Evolutionary conservation across 139 green algal species (phyloP).

Genomic region (Chlamydomonas sp.): DNA sequence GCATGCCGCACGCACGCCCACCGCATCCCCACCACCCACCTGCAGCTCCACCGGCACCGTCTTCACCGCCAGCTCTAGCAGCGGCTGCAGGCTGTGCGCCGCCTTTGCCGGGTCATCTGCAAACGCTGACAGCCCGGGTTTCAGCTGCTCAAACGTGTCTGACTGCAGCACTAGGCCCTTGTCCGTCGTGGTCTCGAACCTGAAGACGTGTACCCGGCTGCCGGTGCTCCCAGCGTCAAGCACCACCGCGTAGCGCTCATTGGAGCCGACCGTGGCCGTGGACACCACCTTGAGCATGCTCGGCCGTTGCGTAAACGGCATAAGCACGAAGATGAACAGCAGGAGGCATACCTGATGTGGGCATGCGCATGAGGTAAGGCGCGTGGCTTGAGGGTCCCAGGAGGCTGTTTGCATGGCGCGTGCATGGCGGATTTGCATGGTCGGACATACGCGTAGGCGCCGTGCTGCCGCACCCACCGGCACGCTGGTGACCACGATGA

Average conservation of each 20-base stretch:
- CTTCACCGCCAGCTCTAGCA: conserved; percentile 77
- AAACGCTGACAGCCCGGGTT: conserved; percentile 86
- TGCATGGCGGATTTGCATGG: too few species aligned
- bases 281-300: too few species aligned
- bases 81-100: conserved; percentile 65
- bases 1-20: not conserved
- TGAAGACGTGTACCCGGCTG: conserved; percentile 91
- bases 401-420: too few species aligned
- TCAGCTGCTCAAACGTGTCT: conserved; percentile 88
- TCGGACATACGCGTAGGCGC: too few species aligned
- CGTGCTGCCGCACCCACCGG: too few species aligned
- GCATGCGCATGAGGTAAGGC: too few species aligned
- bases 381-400: too few species aligned
- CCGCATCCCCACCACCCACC: conserved; percentile 19
- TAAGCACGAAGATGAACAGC: too few species aligned
- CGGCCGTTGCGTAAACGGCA: too few species aligned
- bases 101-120: conserved; percentile 62
- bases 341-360: too few species aligned
- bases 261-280: too few species aligned
- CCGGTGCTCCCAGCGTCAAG: conserved; percentile 95
- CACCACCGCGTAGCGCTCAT: conserved; percentile 79
- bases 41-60: conserved; percentile 64
- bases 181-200: conserved; percentile 52
- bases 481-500: too few species aligned
- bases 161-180: conserved; percentile 56